These are phyloP conservation scores for Pichia exigua DNA, from an alignment of 805 yeast genomes.

Conservation along the genomic window DNA sequence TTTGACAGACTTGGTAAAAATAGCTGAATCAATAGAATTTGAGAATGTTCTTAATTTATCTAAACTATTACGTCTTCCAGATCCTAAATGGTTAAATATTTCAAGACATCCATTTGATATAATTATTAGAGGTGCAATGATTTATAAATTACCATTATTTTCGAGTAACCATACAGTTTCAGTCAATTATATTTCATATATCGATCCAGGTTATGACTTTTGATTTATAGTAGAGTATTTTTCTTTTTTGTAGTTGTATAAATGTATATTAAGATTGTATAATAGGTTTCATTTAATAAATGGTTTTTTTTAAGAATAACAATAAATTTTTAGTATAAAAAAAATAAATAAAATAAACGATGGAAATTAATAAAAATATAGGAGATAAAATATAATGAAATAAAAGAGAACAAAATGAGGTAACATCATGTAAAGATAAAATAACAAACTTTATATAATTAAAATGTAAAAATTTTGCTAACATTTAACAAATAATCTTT, in stretches of 20 bases:
- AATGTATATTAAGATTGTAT: neutral
- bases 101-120: slow-evolving; percentile 78
- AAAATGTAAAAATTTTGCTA: neutral
- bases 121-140: slow-evolving; percentile 73
- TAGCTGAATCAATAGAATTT: neutral
- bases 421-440: neutral
- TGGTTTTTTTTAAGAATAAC: neutral
- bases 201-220: slow-evolving; percentile 39
- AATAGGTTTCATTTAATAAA: neutral
- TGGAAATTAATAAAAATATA: neutral
- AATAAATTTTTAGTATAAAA: neutral
- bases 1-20: neutral
- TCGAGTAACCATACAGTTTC: slow-evolving; percentile 47
- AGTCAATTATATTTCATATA: slow-evolving; percentile 47
- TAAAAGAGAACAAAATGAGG: neutral
- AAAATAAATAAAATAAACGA: neutral
- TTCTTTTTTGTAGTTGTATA: neutral
- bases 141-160: slow-evolving; percentile 65
- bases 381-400: neutral
- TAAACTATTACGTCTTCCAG: slow-evolving; percentile 13
- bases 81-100: slow-evolving; percentile 63
- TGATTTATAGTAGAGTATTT: neutral
- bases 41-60: neutral
- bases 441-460: neutral
- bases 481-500: no score